Evolutionary conservation across 2,329 filamentous ascomycete genomes (phyloP).

Genomic region (Parafenestella ontariensis): DNA sequence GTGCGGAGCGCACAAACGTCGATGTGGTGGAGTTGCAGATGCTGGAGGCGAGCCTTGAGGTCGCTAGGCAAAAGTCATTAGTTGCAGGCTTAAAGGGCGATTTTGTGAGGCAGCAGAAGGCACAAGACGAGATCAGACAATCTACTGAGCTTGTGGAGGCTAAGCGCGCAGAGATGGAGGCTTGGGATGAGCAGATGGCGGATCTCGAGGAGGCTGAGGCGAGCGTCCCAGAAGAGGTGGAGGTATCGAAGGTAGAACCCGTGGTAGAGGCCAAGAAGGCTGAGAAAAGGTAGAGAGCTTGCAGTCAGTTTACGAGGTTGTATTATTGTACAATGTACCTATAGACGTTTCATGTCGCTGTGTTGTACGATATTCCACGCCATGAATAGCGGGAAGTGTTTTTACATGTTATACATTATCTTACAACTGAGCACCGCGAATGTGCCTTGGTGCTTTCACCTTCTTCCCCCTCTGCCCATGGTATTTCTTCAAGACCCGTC

Average conservation of each 20-base stretch:
- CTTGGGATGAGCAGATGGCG: slow-evolving; percentile 2
- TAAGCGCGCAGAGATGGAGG: slow-evolving; percentile 15
- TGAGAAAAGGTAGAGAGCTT: slow-evolving; percentile 15
- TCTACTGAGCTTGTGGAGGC: slow-evolving; percentile 16
- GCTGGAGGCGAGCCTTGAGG: slow-evolving; percentile 16
- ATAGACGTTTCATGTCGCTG: slow-evolving; percentile 19
- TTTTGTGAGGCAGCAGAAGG: slow-evolving; percentile 12
- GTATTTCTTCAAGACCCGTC: not conserved
- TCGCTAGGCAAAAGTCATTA: slow-evolving; percentile 19
- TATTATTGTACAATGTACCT: slow-evolving; percentile 25
- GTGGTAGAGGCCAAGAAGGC: slow-evolving; percentile 5
- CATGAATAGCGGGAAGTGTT: not conserved
- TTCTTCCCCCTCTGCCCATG: not conserved
- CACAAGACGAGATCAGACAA: slow-evolving; percentile 11
- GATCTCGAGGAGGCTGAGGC: not conserved
- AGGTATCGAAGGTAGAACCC: slow-evolving; percentile 1
- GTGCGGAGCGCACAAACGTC: slow-evolving; percentile 22
- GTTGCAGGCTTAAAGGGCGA: slow-evolving; percentile 14
- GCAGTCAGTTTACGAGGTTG: not conserved
- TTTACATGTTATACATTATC: slow-evolving; percentile 7
- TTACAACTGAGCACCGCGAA: not conserved
- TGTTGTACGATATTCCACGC: slow-evolving; percentile 15
- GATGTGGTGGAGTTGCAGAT: slow-evolving; percentile 16
- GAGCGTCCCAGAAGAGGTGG: not conserved
- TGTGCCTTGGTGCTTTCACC: not conserved